Evolutionary conservation across 306 rosid species (phyloP), one percentile per base, ranked within the genome.

Genomic region (Morella rubra): DNA sequence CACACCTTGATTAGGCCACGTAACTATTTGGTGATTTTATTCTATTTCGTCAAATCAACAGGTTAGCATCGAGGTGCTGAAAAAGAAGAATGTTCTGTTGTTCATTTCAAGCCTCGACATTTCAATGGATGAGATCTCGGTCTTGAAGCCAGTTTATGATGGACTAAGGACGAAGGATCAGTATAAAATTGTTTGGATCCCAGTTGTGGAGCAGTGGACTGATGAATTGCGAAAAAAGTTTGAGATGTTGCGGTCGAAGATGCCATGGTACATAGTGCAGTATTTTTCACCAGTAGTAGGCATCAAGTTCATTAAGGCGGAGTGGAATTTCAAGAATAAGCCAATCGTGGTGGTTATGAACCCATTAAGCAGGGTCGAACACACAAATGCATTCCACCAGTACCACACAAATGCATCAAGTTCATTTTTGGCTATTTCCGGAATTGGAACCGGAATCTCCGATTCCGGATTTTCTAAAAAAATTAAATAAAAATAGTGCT

Each of bases 151-250:
- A 4, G 19, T 87, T 58, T 62, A 80, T 44, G 85, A 87, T 0
- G 46, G 14, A 42, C 79, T 72, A 13, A 87, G 79, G 77, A 74
- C 24, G 49, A 74, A 59, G 0, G 16, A 41, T 14, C 52, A 74
- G 1, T 73, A 85, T 51, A 81, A 73, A 65, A 89, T 91, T 51
- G 68, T 91, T 20, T 91, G 97, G 94, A n/a, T 89, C 61, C 92
- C 91, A 0, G 68, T 85, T 12, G 90, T 87, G 60, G 92, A 85
- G 61, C 54, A 82, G 27, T 85, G 93, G 91, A 83, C 42, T 0
- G 84, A 86, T 1, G 76, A 77, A 0, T 8, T 79, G 67, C 44
- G 12, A 1, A 80, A 73, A 73, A 79, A 73, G n/a, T 89, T 82
- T 14, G 86, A 89, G 1, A 2, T 15, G 13, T 13, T 91, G 27